Evolutionary conservation across 2,329 filamentous ascomycete species (phyloP).

Genomic region (Penicillium sp.): DNA sequence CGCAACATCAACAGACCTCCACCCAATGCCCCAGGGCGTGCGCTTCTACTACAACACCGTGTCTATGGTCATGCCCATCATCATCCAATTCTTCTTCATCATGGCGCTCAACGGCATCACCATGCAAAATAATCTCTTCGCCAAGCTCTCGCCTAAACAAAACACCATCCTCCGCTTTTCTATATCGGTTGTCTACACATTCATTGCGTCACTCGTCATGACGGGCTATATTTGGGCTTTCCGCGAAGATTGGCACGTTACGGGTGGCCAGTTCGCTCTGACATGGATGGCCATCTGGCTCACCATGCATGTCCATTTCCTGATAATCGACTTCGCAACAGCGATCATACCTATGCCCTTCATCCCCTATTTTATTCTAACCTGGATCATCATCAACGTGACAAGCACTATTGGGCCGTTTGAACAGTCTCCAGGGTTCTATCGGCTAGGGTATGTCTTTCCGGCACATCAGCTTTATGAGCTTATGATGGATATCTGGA

Average conservation of each 20-base stretch:
- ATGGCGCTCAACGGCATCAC: conserved; percentile 49
- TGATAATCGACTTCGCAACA: conserved; percentile 47
- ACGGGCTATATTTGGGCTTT: conserved; percentile 50
- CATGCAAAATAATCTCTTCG: conserved; percentile 39
- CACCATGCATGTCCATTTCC: conserved; percentile 47
- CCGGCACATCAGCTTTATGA: conserved; percentile 47
- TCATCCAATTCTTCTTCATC: conserved; percentile 54
- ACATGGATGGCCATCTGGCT: conserved; percentile 51
- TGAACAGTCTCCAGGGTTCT: conserved; percentile 45
- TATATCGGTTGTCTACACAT: conserved; percentile 40
- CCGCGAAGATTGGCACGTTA: conserved; percentile 44
- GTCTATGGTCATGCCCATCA: conserved; percentile 47
- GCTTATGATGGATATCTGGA: conserved; percentile 48
- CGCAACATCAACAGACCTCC: conserved; percentile 40
- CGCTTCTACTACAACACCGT: conserved; percentile 50
- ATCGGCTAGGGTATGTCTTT: conserved; percentile 43
- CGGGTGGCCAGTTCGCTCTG: conserved; percentile 43
- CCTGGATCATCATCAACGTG: conserved; percentile 50
- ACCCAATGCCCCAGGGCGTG: conserved; percentile 44
- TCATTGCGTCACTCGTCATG: conserved; percentile 44
- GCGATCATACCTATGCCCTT: conserved; percentile 41
- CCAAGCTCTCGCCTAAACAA: conserved; percentile 25
- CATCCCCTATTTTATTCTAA: conserved; percentile 48
- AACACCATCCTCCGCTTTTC: conserved; percentile 38
- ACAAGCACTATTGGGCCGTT: conserved; percentile 48